A percentile compares a stretch with the other conserved stretches of the same genome.
Conservation (phyloP, 1,139 yeast genomes). For the Hansenula sp. region DNA sequence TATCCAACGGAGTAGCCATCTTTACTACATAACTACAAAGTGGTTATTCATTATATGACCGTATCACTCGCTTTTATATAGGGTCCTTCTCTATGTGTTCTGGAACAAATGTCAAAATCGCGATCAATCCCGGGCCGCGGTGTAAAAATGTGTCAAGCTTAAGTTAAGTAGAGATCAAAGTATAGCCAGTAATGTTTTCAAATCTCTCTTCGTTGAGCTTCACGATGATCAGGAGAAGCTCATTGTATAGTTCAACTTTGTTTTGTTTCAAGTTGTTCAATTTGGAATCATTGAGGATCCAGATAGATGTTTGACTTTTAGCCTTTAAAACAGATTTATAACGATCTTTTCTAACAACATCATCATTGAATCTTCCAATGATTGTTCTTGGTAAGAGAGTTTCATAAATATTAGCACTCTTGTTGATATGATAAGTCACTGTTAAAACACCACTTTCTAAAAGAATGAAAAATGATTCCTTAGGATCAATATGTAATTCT, state of each 20-base stretch:
- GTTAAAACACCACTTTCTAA: constrained; percentile 80
- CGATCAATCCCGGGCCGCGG: not conserved
- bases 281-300: constrained; percentile 57
- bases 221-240: constrained; percentile 60
- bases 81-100: too few relatives aligned
- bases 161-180: constrained; percentile 45
- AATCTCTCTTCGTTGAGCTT: constrained; percentile 70
- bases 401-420: constrained; percentile 47
- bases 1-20: constrained; percentile 3
- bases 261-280: constrained; percentile 38
- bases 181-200: constrained; percentile 65
- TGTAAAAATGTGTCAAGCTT: not conserved
- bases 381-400: constrained; percentile 87
- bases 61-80: too few relatives aligned
- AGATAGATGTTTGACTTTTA: constrained; percentile 53
- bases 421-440: constrained; percentile 47
- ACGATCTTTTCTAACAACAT: constrained; percentile 14
- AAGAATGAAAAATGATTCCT: constrained; percentile 53
- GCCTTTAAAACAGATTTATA: constrained; percentile 22
- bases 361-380: constrained; percentile 48
- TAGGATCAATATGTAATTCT: constrained; percentile 21
- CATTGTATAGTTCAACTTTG: constrained; percentile 54
- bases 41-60: too few relatives aligned
- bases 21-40: not conserved
- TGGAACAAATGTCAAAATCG: too few relatives aligned